Base-by-base conservation (phyloP, 495 filamentous ascomycete genomes). In the Chaetomium fimeti region DNA sequence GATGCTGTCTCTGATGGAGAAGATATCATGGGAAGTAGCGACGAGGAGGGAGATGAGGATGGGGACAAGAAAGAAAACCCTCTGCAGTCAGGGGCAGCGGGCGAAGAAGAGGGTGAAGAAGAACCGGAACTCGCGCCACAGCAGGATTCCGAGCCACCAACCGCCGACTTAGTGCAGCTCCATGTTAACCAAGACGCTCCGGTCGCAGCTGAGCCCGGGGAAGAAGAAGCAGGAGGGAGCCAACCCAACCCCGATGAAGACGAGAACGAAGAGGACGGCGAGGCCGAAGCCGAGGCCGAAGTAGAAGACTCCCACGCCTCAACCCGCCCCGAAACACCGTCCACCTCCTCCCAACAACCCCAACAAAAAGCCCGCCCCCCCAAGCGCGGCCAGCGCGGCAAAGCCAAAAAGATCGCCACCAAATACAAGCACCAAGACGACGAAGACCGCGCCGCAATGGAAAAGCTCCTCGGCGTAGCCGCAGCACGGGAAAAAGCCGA, bases 341-440 rank as follows among this genome's bases (percentile, higher is more conserved):
- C 68, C 6, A 63, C 59, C 6, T 38, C 60, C 51, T 62, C 66
- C 56, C 47, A 49, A 40, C 49, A 43, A 28, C 56, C 24, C 20
- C 57, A 38, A 65, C 72, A 73, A 48, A 78, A 84, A 74, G 32
- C 32, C 32, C 69, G 57, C 1, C 73, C 77, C 56, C 68, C 75
- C 38, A 86, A 89, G 45, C 91, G 93, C 28, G 94, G 92, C 43
- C 93, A 96, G 75, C 87, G 84, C 61, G 83, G 81, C 51, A 98
- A 97, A 72, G 85, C 86, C 52, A 96, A 94, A 79, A 96, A 95
- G 71, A 85, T 90, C 0, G 91, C 91, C 28, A 77, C 83, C 53
- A 98, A 97, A 77, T 98, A 98, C 75, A 92, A 91, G 38, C 82
- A 95, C 69, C 94, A 98, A 82, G 92, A 97, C 70, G 92, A 95